Conservation (phyloP, 257 asterid genomes). For the Fraxinus pennsylvanica region DNA sequence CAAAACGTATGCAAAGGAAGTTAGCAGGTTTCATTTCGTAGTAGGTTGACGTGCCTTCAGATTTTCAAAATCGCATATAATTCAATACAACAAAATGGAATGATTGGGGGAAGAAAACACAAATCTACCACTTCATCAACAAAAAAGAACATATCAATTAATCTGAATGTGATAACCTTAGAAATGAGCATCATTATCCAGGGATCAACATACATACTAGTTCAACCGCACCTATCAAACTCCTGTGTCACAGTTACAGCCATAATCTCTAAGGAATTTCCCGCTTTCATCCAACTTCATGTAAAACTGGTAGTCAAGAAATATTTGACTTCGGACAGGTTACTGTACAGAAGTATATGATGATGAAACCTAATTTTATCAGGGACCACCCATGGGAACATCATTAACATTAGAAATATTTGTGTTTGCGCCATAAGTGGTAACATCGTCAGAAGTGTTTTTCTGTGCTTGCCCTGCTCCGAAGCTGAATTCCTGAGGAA, state of each 20-base stretch:
- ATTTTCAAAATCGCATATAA: neutral
- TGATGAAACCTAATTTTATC: neutral
- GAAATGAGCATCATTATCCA: neutral
- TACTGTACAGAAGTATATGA: neutral
- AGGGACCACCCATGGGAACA: slow-evolving; percentile 16
- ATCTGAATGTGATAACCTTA: neutral
- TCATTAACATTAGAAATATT: slow-evolving; percentile 1
- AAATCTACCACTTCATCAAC: neutral
- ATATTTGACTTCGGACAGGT: neutral
- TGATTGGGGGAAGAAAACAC: neutral
- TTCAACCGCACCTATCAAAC: neutral
- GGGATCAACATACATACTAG: neutral
- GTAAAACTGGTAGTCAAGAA: neutral
- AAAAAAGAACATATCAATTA: neutral
- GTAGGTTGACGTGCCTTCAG: no score
- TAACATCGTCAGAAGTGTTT: neutral
- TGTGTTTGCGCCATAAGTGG: no score
- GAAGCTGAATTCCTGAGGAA: slow-evolving; percentile 9
- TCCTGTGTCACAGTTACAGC: neutral
- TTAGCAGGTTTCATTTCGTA: no score
- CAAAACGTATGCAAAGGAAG: no score
- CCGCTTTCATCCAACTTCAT: neutral
- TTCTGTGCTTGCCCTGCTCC: slow-evolving; percentile 10
- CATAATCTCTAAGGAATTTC: neutral
- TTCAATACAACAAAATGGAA: neutral